Evolutionary conservation across 2,329 filamentous ascomycete species (phyloP).

Genomic region (Chaetothyriales sp.): DNA sequence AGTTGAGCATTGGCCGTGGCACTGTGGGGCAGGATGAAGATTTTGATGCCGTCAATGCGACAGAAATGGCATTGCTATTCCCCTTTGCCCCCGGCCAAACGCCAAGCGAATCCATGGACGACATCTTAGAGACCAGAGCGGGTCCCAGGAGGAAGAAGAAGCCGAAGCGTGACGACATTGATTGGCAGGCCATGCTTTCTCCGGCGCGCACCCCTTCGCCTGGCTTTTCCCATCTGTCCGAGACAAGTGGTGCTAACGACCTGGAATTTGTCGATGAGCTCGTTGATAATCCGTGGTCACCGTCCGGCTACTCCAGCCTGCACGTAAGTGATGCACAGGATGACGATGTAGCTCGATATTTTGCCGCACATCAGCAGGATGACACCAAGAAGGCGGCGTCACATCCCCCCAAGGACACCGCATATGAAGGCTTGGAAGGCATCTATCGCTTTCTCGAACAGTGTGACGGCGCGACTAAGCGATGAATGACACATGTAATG

Average conservation of each 20-base stretch:
- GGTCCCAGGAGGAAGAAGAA: conserved; percentile 21
- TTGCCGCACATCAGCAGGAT: conserved; percentile 17
- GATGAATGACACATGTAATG: neutral
- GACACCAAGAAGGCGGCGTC: conserved; percentile 6
- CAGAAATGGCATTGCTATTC: conserved; percentile 64
- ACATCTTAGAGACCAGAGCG: conserved; percentile 17
- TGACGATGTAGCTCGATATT: conserved; percentile 19
- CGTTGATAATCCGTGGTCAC: conserved; percentile 41
- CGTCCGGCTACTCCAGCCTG: conserved; percentile 45
- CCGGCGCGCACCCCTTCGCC: conserved; percentile 20
- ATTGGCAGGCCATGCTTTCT: conserved; percentile 47
- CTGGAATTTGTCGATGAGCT: conserved; percentile 30
- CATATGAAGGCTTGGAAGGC: conserved; percentile 51
- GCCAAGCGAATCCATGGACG: conserved; percentile 27
- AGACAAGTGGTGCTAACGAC: conserved; percentile 23
- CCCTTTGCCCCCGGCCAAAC: conserved; percentile 62
- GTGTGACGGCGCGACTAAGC: conserved; percentile 37
- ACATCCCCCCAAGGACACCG: conserved; percentile 30
- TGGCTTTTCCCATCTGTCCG: conserved; percentile 18
- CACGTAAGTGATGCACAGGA: conserved; percentile 36
- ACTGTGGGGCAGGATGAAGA: conserved; percentile 64
- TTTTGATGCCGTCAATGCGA: conserved; percentile 55
- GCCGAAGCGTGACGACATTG: conserved; percentile 30
- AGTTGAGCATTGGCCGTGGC: conserved; percentile 72
- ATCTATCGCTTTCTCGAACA: conserved; percentile 54